Percentiles rank a stretch among this genome's conserved stretches.
Evolutionary conservation across 495 filamentous ascomycete genomes (phyloP).

Genomic region (Trichoderma virens): DNA sequence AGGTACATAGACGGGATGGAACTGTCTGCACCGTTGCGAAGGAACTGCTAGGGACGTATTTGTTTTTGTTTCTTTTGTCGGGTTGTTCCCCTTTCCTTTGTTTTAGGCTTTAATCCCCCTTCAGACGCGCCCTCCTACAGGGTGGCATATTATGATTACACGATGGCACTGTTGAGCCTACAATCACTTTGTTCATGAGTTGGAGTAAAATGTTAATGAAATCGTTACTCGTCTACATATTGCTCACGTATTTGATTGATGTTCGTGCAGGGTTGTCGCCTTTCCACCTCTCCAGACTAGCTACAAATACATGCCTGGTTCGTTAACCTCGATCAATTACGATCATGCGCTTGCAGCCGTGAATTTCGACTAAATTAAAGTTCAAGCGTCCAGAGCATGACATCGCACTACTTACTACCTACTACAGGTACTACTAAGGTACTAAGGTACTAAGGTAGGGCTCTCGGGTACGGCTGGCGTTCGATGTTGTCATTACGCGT

Average conservation of each 20-base stretch:
- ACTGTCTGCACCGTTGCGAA: background rate
- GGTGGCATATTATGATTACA: background rate
- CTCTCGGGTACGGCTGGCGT: background rate
- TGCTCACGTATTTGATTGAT: too few species aligned
- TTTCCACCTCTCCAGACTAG: too few species aligned
- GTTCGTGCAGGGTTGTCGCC: too few species aligned
- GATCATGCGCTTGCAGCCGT: too few species aligned
- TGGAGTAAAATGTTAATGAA: background rate
- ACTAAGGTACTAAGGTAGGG: background rate
- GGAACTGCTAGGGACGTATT: background rate
- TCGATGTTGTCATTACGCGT: background rate
- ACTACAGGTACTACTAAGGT: background rate
- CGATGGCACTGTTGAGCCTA: background rate
- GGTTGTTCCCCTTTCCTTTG: background rate
- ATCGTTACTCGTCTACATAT: too few species aligned
- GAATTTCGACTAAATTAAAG: too few species aligned
- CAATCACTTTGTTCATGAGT: background rate
- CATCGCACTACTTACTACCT: background rate
- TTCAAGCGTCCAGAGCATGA: background rate
- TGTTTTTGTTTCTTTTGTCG: background rate
- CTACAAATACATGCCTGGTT: too few species aligned
- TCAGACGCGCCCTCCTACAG: background rate
- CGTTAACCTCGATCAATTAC: too few species aligned
- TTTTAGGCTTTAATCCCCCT: background rate
- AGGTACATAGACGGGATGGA: conserved; percentile 2